Evolutionary conservation across 1,139 yeast genomes (phyloP).

Genomic region (Geotrichum phurueaensis): DNA sequence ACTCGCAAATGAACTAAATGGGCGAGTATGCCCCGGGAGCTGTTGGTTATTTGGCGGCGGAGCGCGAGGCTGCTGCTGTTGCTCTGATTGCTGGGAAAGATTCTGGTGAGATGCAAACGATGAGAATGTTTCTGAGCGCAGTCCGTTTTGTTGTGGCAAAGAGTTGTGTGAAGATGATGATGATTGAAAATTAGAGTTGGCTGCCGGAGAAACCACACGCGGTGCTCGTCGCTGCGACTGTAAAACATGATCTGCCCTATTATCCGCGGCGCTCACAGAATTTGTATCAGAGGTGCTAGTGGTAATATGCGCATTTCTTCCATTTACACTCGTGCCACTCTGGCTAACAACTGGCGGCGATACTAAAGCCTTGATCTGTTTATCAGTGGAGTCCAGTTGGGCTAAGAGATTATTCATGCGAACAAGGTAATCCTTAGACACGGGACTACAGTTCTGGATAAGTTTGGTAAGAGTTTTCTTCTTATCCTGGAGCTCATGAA

Average conservation of each 20-base stretch:
- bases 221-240: background rate
- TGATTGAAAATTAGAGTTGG: background rate
- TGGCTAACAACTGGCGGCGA: background rate
- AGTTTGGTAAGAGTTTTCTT: slow-evolving; percentile 1
- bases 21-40: no score
- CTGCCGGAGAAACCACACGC: background rate
- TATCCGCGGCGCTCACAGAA: background rate
- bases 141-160: background rate
- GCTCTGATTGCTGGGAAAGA: no score
- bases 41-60: no score
- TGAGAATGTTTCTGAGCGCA: background rate
- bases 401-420: slow-evolving; percentile 4
- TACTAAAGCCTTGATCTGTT: background rate
- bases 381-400: slow-evolving; percentile 2
- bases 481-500: background rate
- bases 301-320: background rate
- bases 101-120: background rate
- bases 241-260: background rate
- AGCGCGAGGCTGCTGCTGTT: no score
- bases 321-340: background rate
- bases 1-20: no score
- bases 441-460: slow-evolving; percentile 7
- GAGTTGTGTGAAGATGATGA: background rate
- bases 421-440: background rate
- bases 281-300: background rate